Conservation (phyloP, 306 rosid genomes). For the Rubus parviflorus region DNA sequence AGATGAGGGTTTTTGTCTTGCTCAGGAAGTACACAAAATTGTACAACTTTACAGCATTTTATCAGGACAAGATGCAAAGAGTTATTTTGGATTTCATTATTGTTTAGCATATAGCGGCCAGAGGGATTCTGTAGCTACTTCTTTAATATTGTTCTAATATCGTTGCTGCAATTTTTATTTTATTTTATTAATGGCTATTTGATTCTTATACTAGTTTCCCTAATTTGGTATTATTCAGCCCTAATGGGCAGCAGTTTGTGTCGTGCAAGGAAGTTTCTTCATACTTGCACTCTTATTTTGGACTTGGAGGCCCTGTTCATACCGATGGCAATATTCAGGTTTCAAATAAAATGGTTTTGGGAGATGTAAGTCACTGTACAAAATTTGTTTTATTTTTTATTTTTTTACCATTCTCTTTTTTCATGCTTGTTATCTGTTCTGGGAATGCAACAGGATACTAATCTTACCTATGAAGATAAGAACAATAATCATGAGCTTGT, state of each 20-base stretch:
- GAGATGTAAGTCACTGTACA: constrained; percentile 50
- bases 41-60: no score
- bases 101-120: neutral
- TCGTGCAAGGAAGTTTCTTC: constrained; percentile 70
- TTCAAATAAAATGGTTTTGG: constrained; percentile 35
- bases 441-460: constrained; percentile 38
- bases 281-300: constrained; percentile 47
- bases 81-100: neutral
- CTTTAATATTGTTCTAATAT: constrained; percentile 9
- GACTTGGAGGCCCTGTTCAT: constrained; percentile 33
- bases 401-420: constrained; percentile 15
- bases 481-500: constrained; percentile 37
- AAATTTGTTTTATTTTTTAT: constrained; percentile 3
- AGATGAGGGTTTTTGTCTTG: no score
- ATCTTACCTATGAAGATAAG: constrained; percentile 31
- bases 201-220: constrained; percentile 38
- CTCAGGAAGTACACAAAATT: no score
- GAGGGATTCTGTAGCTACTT: neutral
- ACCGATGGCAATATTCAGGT: constrained; percentile 37
- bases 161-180: constrained; percentile 19
- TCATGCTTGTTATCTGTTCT: constrained; percentile 16
- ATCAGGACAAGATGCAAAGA: neutral
- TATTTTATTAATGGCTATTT: constrained; percentile 2
- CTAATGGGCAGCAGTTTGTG: constrained; percentile 72
- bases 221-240: constrained; percentile 60